Base-by-base conservation (phyloP, 257 asterid genomes). In the Przewalskia tangutica region DNA sequence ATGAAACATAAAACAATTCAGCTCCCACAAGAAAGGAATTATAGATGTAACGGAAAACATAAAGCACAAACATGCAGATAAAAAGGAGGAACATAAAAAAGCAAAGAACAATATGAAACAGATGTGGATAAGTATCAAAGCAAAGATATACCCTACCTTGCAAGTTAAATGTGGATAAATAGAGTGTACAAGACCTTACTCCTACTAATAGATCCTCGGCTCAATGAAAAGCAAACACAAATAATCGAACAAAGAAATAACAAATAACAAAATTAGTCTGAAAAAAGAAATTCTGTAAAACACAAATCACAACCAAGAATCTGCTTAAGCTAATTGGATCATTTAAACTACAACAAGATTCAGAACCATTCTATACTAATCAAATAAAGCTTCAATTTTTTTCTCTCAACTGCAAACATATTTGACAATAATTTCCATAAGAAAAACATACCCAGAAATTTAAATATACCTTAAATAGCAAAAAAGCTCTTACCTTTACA, bases 401-500 rank as follows among this genome's bases (percentile, higher is more conserved):
- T 20, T 36, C 2, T 5, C 8, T 3, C 0, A 14, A 46, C 44
- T 38, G 11, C 51, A 66, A 73, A 32, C 9, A 59, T 7, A 59
- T 20, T 18, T 20, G 5, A 18, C n/a, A 36, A 32, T 12, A 23
- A 73, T 73, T 73, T 48, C 44, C 38, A 70, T 8, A 48, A 20
- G 12, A 20, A 79, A 5, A 58, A 23, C 10, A 79, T 38, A 46
- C 62, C 82, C 75, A 62, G 48, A 62, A 79, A 51, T 80, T 51
- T 46, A 27, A 27, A 3, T 38, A 3, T 3, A 38, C 6, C 42
- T 6, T 3, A 38, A 38, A 5, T 38, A 38, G 4, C 42, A 38
- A 5, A 3, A 68, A n/a, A 56, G n/a, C n/a, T 67, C 34, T 88
- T 90, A 91, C 97, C 84, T 88, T 89, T 73, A 86, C 89, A 75